Evolutionary conservation across 2,329 filamentous ascomycete genomes (phyloP).

Genomic region (Aspergillus arachidicola): DNA sequence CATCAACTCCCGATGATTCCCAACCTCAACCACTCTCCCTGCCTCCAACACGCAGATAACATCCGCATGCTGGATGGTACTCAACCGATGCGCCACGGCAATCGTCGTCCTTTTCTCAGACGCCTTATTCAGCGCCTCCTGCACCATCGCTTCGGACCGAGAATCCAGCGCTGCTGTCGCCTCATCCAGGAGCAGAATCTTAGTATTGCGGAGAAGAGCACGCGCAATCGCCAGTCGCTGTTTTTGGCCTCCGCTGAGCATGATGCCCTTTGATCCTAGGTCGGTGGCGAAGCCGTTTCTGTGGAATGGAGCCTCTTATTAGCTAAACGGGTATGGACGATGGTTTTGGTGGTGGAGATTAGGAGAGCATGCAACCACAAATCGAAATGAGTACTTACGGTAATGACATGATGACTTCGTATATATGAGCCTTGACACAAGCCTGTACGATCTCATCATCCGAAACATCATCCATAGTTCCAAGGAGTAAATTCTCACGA

Average conservation of each 20-base stretch:
- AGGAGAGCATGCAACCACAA: too few species aligned
- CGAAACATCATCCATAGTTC: too few species aligned
- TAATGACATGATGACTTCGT: too few species aligned
- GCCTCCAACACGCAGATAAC: slow-evolving; percentile 46
- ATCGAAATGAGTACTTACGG: too few species aligned
- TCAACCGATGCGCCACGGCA: slow-evolving; percentile 46
- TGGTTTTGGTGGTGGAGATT: too few species aligned
- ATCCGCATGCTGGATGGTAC: slow-evolving; percentile 45
- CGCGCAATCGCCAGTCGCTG: slow-evolving; percentile 85
- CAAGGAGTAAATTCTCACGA: slow-evolving; percentile 60
- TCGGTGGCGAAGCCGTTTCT: too few species aligned
- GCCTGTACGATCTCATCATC: too few species aligned
- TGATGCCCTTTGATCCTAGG: slow-evolving; percentile 55
- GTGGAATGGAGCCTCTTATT: too few species aligned
- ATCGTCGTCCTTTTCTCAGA: slow-evolving; percentile 53
- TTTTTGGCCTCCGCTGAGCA: slow-evolving; percentile 85
- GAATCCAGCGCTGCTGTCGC: slow-evolving; percentile 87
- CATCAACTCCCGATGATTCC: background rate
- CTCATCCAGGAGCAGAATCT: slow-evolving; percentile 83
- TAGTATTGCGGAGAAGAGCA: slow-evolving; percentile 78
- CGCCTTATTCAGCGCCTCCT: slow-evolving; percentile 75
- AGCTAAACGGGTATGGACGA: too few species aligned
- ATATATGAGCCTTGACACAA: too few species aligned
- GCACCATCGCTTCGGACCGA: slow-evolving; percentile 81
- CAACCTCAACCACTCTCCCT: slow-evolving; percentile 26